phyloP scores from a whole-genome alignment of 495 filamentous ascomycete genomes.

The Neurospora sp. region DNA sequence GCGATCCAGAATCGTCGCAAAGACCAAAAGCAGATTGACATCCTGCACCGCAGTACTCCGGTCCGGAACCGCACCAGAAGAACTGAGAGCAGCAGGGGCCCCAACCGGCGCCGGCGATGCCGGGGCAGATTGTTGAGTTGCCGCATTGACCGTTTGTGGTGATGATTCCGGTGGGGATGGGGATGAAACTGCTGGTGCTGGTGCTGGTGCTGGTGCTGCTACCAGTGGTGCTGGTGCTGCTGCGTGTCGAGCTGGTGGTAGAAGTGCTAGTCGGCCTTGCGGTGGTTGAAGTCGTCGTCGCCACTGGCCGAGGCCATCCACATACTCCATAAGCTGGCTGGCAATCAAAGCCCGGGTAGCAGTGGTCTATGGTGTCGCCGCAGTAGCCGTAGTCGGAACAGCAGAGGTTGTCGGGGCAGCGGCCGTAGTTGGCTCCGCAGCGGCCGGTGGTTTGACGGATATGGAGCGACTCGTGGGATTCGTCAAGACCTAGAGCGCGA shows the following conservation, averaged over 20 bases:
- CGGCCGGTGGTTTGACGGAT: slow-evolving; percentile 9
- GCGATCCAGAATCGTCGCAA: slow-evolving; percentile 19
- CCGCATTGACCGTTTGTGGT: slow-evolving; percentile 27
- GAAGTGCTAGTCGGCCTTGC: slow-evolving; percentile 5
- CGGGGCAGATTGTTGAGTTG: slow-evolving; percentile 23
- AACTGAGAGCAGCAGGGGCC: slow-evolving; percentile 34
- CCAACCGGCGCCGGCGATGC: slow-evolving; percentile 15
- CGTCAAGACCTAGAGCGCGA: neutral
- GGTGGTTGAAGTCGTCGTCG: slow-evolving; percentile 2
- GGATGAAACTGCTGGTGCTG: neutral
- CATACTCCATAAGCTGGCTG: slow-evolving; percentile 36
- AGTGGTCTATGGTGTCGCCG: slow-evolving; percentile 38
- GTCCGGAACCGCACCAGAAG: slow-evolving; percentile 41
- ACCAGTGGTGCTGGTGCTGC: slow-evolving; percentile 1
- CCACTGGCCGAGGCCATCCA: slow-evolving; percentile 18
- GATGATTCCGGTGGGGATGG: slow-evolving; percentile 9
- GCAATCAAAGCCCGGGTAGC: slow-evolving; percentile 37
- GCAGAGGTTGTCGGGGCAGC: slow-evolving; percentile 21
- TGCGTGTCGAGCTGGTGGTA: slow-evolving; percentile 1
- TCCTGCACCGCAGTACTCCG: slow-evolving; percentile 40
- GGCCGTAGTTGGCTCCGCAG: slow-evolving; percentile 14
- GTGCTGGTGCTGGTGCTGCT: neutral
- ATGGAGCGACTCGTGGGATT: neutral
- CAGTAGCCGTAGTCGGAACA: slow-evolving; percentile 42
- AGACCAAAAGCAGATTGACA: slow-evolving; percentile 36